A percentile compares a stretch with the other conserved stretches of the same genome.
Evolutionary conservation across 208 protist genomes (phyloP).

Genomic region (Phytomonas sp.): DNA sequence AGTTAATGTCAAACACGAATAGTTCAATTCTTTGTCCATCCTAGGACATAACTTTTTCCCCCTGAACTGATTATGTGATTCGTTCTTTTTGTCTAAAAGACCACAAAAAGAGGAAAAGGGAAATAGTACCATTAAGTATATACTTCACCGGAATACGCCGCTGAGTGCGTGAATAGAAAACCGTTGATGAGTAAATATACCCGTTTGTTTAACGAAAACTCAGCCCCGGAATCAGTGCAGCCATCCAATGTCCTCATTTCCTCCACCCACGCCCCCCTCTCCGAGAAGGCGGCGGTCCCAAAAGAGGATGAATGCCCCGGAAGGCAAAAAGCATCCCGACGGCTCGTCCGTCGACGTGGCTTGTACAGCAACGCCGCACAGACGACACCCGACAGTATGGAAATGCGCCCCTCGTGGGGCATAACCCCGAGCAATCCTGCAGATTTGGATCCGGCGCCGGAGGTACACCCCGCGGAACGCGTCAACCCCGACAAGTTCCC

Average conservation of each 20-base stretch:
- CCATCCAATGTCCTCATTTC: neutral
- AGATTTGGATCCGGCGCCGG: neutral
- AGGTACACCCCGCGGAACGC: neutral
- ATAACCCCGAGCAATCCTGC: neutral
- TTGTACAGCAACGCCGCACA: neutral
- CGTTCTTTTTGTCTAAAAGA: constrained; percentile 2
- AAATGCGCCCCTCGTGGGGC: neutral
- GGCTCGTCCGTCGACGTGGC: neutral
- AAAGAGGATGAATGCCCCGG: no score
- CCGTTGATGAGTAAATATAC: constrained; percentile 38
- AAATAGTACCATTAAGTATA: neutral
- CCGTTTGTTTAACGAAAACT: constrained; percentile 20
- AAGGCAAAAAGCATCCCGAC: no score
- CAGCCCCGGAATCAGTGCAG: neutral
- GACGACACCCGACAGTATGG: neutral
- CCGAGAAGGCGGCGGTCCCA: no score
- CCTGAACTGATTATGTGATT: neutral
- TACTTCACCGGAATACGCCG: neutral
- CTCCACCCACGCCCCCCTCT: constrained; percentile 11
- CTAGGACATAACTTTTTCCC: neutral
- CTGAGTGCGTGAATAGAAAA: neutral
- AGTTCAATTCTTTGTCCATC: neutral
- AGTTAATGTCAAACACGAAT: neutral
- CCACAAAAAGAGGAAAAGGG: neutral
- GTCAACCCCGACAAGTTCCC: neutral